Evolutionary conservation across 2,329 filamentous ascomycete genomes (phyloP).

Genomic region (Diplodia corticola): DNA sequence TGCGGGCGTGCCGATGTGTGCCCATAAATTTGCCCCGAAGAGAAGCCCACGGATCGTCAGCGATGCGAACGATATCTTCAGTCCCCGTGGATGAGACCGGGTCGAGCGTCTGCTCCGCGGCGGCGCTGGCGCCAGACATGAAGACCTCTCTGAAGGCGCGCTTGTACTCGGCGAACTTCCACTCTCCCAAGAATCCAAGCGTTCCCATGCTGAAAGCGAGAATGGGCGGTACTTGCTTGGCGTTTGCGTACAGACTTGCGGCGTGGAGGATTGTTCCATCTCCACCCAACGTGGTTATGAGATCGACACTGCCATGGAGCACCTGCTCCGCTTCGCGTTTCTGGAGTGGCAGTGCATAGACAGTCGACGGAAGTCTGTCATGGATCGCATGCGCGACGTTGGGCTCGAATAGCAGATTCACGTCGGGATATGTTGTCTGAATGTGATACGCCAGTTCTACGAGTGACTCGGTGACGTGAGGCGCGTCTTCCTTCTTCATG

Average conservation of each 20-base stretch:
- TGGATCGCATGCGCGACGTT: constrained; percentile 72
- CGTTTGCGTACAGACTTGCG: constrained; percentile 81
- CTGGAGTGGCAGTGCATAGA: constrained; percentile 45
- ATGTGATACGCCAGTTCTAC: constrained; percentile 68
- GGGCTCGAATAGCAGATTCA: constrained; percentile 81
- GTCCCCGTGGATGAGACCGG: not conserved
- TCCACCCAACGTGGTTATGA: constrained; percentile 86
- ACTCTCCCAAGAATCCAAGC: constrained; percentile 90
- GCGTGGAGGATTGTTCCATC: constrained; percentile 89
- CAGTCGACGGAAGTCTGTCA: constrained; percentile 66
- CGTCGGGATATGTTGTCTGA: constrained; percentile 72
- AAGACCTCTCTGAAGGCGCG: constrained; percentile 89
- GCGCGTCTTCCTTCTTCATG: constrained; percentile 64
- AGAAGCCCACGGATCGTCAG: constrained; percentile 63
- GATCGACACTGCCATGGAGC: constrained; percentile 77
- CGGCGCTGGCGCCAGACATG: constrained; percentile 67
- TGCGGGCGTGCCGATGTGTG: constrained; percentile 68
- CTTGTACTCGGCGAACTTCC: constrained; percentile 93
- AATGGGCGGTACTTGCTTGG: constrained; percentile 80
- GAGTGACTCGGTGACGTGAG: constrained; percentile 56
- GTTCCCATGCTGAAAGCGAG: constrained; percentile 97
- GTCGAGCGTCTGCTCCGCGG: constrained; percentile 30
- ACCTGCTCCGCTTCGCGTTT: constrained; percentile 20
- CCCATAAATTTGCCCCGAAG: constrained; percentile 82
- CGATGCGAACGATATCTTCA: constrained; percentile 34